Conservation (phyloP, 352 stramenopile genomes). For the Nothophytophthora sp. region DNA sequence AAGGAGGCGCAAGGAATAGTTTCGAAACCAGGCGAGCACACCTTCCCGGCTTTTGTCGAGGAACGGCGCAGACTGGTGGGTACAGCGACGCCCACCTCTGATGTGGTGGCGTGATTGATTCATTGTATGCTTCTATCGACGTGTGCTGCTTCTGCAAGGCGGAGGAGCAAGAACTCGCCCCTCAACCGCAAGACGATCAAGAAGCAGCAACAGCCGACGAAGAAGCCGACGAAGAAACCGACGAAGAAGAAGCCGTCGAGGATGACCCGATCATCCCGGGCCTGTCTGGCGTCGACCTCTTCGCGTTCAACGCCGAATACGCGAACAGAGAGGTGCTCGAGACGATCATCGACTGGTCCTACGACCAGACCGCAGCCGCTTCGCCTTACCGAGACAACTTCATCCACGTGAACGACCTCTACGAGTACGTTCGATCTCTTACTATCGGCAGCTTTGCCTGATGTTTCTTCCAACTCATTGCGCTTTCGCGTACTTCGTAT, state of each 20-base stretch:
- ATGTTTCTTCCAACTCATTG: too few relatives aligned
- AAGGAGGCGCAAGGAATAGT: too few relatives aligned
- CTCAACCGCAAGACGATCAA: too few relatives aligned
- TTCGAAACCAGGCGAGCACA: too few relatives aligned
- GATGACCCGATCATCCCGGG: slow-evolving; percentile 28
- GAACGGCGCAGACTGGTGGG: slow-evolving; percentile 18
- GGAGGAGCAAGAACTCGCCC: too few relatives aligned
- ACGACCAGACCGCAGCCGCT: slow-evolving; percentile 41
- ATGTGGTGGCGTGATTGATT: too few relatives aligned
- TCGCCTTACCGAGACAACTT: slow-evolving; percentile 46
- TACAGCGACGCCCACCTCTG: too few relatives aligned
- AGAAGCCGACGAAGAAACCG: background rate
- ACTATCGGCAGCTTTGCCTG: too few relatives aligned
- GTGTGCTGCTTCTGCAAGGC: too few relatives aligned
- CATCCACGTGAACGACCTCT: slow-evolving; percentile 55
- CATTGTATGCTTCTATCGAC: too few relatives aligned
- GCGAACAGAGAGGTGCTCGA: slow-evolving; percentile 50
- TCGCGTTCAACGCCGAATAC: slow-evolving; percentile 63
- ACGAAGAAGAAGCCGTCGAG: slow-evolving; percentile 11
- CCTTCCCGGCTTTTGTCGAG: slow-evolving; percentile 6
- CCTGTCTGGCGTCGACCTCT: slow-evolving; percentile 45
- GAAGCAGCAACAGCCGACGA: too few relatives aligned
- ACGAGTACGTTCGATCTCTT: slow-evolving; percentile 34
- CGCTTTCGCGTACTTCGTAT: background rate
- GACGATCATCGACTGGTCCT: slow-evolving; percentile 66